Evolutionary conservation across 148 eudicot species (phyloP), one percentile per base, ranked within the genome.

Genomic region (Silene uniflora): DNA sequence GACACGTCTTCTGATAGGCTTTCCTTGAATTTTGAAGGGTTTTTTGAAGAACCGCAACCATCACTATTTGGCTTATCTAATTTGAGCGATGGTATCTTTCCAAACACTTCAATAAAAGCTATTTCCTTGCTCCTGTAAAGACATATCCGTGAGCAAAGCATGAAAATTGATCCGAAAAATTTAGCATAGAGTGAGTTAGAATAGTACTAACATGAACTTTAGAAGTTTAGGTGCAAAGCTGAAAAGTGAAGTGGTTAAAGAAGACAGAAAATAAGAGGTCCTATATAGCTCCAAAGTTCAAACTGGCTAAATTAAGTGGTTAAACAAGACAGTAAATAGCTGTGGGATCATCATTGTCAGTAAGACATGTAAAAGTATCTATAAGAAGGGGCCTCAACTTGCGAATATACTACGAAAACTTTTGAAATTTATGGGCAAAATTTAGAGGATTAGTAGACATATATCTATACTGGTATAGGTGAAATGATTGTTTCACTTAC

Each of bases 401-500:
- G 10, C 22, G 8, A 27, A 66, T 67, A n/a, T 67, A 10, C 55
- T 7, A 67, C 27, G 21, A 67, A 10, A 67, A 11, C 8, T 66
- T 18, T 17, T 6, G 17, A n/a, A 32, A 35, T 27, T 52, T 64
- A 27, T 64, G 39, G 39, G 68, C 39, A 64, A 64, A 64, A 13
- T 27, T 64, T 12, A 64, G 19, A 0, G 67, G 4, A 13, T 27
- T 0, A 21, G 44, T 39, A 39, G 19, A 0, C 8, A 35, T 10
- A 46, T 47, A 47, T 67, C 55, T 71, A 68, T 49, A 67, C 42
- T 19, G 16, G 72, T 72, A 77, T 74, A 17, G 3, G 54, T 21
- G n/a, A 44, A 11, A 5, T 42, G 19, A 62, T 13, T 32, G 56
- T 62, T 52, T 59, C 68, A 74, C 82, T 84, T 62, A 90, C 92